Conservation (phyloP, 495 filamentous ascomycete genomes). For the Lepraria neglecta region DNA sequence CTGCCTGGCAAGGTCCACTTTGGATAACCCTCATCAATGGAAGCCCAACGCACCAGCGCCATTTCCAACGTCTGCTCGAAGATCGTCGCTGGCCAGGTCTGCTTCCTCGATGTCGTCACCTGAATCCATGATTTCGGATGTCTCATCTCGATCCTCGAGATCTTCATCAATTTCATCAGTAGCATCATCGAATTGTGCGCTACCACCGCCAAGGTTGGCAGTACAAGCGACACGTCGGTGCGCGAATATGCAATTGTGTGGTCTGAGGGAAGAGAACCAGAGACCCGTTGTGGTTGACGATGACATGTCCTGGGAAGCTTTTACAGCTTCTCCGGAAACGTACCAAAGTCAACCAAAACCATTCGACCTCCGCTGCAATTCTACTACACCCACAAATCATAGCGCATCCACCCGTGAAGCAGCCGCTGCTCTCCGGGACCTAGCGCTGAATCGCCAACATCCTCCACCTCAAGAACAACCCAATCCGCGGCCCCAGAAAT, state of each 20-base stretch:
- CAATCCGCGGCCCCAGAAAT: conserved; percentile 30
- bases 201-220: conserved; percentile 59
- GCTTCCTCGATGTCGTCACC: conserved; percentile 75
- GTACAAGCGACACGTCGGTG: conserved; percentile 78
- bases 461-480: conserved; percentile 31
- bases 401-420: conserved; percentile 46
- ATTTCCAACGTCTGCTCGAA: conserved; percentile 50
- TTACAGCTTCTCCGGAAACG: conserved; percentile 50
- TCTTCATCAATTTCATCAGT: conserved; percentile 46
- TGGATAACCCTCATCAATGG: conserved; percentile 48
- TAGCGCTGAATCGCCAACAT: conserved; percentile 39
- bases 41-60: conserved; percentile 46
- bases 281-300: conserved; percentile 9
- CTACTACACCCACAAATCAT: conserved; percentile 44
- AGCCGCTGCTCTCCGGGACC: conserved; percentile 62
- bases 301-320: conserved; percentile 36
- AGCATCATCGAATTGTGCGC: conserved; percentile 60
- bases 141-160: conserved; percentile 48
- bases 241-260: conserved; percentile 49
- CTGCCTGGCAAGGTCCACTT: conserved; percentile 57
- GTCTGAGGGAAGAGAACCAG: conserved; percentile 28
- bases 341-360: conserved; percentile 50
- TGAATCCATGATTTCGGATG: conserved; percentile 86
- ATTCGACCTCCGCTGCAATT: conserved; percentile 35
- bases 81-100: conserved; percentile 70